Evolutionary conservation across 257 asterid genomes (phyloP).

Genomic region (Forsythia suspensa): DNA sequence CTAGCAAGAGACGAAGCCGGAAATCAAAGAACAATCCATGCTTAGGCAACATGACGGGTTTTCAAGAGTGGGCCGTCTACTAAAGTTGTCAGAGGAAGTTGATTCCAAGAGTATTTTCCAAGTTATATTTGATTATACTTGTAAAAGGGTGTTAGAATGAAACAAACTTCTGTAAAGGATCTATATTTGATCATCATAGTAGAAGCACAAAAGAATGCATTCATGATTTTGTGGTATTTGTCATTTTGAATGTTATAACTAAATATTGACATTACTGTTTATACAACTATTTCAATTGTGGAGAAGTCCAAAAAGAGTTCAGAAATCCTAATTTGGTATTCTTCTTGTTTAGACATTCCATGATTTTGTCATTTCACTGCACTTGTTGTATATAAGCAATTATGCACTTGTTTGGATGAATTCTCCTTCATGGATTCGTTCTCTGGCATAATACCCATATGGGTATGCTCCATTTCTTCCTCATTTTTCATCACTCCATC

Average conservation of each 20-base stretch:
- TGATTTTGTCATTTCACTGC: background rate
- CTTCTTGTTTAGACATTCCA: background rate
- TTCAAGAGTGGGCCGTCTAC: slow-evolving; percentile 71
- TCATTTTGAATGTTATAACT: background rate
- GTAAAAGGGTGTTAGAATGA: slow-evolving; percentile 69
- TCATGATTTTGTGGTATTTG: background rate
- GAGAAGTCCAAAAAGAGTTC: background rate
- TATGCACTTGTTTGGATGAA: background rate
- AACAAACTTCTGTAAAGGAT: background rate
- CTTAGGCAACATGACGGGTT: slow-evolving; percentile 72
- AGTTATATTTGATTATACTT: slow-evolving; percentile 69
- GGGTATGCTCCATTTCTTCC: too few relatives aligned
- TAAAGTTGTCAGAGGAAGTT: slow-evolving; percentile 60
- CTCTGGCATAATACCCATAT: too few relatives aligned
- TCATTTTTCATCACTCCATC: too few relatives aligned
- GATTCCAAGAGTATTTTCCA: slow-evolving; percentile 70
- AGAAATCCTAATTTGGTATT: background rate
- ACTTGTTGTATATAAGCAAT: background rate
- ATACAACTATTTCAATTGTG: background rate
- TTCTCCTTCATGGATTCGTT: too few relatives aligned
- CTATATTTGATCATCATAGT: background rate
- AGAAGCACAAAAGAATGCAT: background rate
- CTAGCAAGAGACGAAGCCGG: slow-evolving; percentile 39
- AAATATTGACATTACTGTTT: background rate
- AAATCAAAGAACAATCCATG: slow-evolving; percentile 55